phyloP scores from a whole-genome alignment of 2,329 filamentous ascomycete genomes.

The Acarospora socialis region DNA sequence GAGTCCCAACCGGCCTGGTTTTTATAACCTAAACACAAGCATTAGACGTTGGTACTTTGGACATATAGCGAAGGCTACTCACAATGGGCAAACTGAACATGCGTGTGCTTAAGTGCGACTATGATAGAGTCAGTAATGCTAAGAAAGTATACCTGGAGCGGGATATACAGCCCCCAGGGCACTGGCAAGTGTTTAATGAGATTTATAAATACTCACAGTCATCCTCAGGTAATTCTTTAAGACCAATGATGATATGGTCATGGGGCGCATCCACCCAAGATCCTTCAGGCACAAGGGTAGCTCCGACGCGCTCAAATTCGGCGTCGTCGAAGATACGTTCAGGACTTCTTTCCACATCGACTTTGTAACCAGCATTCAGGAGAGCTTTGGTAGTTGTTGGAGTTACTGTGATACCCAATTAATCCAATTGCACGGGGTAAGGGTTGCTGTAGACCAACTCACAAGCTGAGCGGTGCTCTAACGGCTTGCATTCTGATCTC shows the following conservation, averaged over 20 bases:
- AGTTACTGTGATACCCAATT: constrained; percentile 24
- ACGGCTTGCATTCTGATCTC: constrained; percentile 8
- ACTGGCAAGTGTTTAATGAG: too few relatives aligned
- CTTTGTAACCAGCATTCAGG: constrained; percentile 52
- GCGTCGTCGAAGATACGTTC: constrained; percentile 48
- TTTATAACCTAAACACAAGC: too few relatives aligned
- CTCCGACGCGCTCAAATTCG: constrained; percentile 50
- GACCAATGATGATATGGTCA: constrained; percentile 57
- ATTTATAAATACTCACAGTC: constrained; percentile 18
- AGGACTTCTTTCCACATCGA: constrained; percentile 54
- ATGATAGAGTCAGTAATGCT: not conserved
- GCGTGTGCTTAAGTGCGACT: constrained; percentile 56
- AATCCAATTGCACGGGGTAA: not conserved
- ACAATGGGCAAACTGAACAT: constrained; percentile 56
- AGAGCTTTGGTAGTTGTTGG: constrained; percentile 45
- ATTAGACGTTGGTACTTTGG: too few relatives aligned
- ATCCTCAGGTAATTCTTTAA: constrained; percentile 66
- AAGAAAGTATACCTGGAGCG: not conserved
- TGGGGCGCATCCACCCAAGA: constrained; percentile 53
- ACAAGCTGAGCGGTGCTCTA: constrained; percentile 9
- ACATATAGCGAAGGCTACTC: constrained; percentile 1
- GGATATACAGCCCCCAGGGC: too few relatives aligned
- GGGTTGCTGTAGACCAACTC: not conserved
- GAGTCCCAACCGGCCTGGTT: constrained; percentile 63
- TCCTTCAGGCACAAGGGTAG: constrained; percentile 49